Percentiles rank a stretch among this genome's conserved stretches.
phyloP scores from a whole-genome alignment of 2,329 filamentous ascomycete genomes.

The Corinectria fuckeliana region DNA sequence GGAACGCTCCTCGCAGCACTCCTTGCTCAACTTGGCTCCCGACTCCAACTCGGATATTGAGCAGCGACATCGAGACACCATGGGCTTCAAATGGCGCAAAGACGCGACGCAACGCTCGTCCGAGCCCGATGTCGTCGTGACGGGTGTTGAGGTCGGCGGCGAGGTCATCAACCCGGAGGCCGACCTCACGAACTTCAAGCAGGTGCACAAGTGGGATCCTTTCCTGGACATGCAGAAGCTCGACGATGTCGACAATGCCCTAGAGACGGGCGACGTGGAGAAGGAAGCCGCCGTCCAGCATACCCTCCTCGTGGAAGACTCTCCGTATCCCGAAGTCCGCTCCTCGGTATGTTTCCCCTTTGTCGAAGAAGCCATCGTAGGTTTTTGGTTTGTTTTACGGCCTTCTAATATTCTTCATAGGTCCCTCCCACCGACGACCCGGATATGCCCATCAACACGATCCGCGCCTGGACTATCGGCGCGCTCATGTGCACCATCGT shows the following conservation, averaged over 20 bases:
- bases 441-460: slow-evolving; percentile 67
- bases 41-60: not conserved
- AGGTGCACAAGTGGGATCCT: slow-evolving; percentile 67
- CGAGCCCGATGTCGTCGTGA: slow-evolving; percentile 46
- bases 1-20: not conserved
- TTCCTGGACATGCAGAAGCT: slow-evolving; percentile 67
- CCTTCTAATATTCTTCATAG: not conserved
- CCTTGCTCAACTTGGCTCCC: not conserved
- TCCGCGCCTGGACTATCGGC: slow-evolving; percentile 69
- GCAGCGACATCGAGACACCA: not conserved
- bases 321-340: slow-evolving; percentile 68
- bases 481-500: slow-evolving; percentile 65
- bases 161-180: slow-evolving; percentile 42
- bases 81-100: slow-evolving; percentile 39
- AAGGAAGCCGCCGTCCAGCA: slow-evolving; percentile 63
- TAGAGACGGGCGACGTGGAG: slow-evolving; percentile 60
- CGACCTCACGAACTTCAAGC: slow-evolving; percentile 61
- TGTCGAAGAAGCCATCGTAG: no score
- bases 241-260: slow-evolving; percentile 64
- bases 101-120: slow-evolving; percentile 53
- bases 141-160: slow-evolving; percentile 43
- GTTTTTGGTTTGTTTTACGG: no score
- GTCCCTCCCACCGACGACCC: not conserved
- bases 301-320: slow-evolving; percentile 67
- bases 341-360: not conserved